Conservation (phyloP, 208 protist genomes). For the Leishmania arabica region DNA sequence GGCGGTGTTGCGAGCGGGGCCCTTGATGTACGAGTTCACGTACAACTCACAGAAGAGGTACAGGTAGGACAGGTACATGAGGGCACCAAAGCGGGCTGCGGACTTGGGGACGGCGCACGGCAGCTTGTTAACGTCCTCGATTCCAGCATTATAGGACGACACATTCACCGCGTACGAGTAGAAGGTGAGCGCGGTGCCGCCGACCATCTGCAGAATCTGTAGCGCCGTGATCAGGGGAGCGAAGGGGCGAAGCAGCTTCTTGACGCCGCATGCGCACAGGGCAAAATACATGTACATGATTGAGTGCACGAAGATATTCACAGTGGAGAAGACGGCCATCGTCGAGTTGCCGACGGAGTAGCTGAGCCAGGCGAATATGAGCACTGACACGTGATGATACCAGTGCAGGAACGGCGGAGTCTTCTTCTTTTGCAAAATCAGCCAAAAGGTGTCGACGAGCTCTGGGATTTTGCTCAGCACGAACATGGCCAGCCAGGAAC, state of each 20-base stretch:
- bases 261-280: conserved; percentile 60
- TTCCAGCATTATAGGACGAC: conserved; percentile 40
- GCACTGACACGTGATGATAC: conserved; percentile 95
- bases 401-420: conserved; percentile 87
- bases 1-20: conserved; percentile 19
- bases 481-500: conserved; percentile 77
- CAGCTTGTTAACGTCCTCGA: conserved; percentile 43
- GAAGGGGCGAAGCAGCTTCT: conserved; percentile 66
- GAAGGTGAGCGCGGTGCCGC: conserved; percentile 46
- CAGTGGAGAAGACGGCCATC: conserved; percentile 81
- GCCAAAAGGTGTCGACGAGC: conserved; percentile 83
- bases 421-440: conserved; percentile 84
- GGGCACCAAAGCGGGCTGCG: conserved; percentile 54
- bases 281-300: conserved; percentile 97
- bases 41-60: conserved; percentile 91
- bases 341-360: conserved; percentile 56
- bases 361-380: conserved; percentile 90
- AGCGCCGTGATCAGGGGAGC: conserved; percentile 84
- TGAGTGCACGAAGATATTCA: conserved; percentile 95
- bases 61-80: conserved; percentile 93
- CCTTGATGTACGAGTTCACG: conserved; percentile 73
- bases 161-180: conserved; percentile 50
- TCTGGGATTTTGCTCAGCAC: conserved; percentile 84
- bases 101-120: conserved; percentile 53
- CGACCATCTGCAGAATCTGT: conserved; percentile 95